Base-by-base conservation (phyloP, 257 asterid species). In the Ocimum tenuiflorum region DNA sequence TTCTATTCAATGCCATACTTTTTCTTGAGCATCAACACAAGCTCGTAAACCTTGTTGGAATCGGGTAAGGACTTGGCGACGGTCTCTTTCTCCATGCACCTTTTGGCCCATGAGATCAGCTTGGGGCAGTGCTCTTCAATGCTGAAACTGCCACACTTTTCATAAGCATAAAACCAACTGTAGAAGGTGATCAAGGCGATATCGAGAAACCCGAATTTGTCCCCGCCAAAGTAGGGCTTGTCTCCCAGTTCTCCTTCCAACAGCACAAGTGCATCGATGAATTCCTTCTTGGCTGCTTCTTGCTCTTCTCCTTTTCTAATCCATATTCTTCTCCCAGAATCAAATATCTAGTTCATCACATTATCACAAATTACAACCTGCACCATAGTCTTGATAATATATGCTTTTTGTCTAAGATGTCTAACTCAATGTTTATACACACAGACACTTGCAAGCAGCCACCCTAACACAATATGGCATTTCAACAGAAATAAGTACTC, bases 101-200 rank as follows among this genome's bases (percentile, higher is more conserved):
- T 79, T 41, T 80, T 79, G 0, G 77, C 89, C 95, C 95, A 87
- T 7, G 53, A 73, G 49, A 82, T 68, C 47, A 87, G 61, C 47
- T 74, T 79, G 0, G 89, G 91, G 31, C 85, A 82, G 57, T 72
- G 76, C 15, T 73, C 67, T 49, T 77, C 82, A 6, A 81, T 65
- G 45, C 65, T 82, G 73, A 85, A 85, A 22, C 63, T 49, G 14
- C 83, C 89, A 56, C 72, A 60, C 6, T 8, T 79, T 70, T 85
- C 95, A 17, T 74, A 81, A 57, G 83, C 36, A 27, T 73, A n/a
- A 39, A 87, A 82, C 95, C 95, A 87, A 22, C 78, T 18, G 45
- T 78, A 81, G 73, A 56, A 85, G 12, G 78, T 45, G 27, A 82
- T 24, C 1, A 85, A 71, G 19, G 86, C 74, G 49, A 84, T 66